phyloP scores from a whole-genome alignment of 75 land plant species.

The Picea sitchensis region DNA sequence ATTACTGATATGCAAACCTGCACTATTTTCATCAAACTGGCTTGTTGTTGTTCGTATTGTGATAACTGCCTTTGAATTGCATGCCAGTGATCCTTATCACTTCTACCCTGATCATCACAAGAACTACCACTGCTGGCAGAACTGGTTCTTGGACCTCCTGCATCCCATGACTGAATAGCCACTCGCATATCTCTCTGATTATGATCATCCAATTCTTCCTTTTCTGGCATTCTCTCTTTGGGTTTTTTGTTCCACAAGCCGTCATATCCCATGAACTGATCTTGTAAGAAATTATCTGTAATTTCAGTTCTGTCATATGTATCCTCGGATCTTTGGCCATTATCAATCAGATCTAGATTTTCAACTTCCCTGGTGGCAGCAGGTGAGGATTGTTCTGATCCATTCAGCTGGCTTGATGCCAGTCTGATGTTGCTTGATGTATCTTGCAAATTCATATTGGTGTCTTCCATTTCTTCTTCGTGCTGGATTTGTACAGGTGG shows the following conservation, averaged over 20 bases:
- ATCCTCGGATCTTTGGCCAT: conserved; percentile 12
- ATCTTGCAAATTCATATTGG: conserved; percentile 18
- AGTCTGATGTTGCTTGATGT: not conserved
- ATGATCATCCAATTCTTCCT: conserved; percentile 27
- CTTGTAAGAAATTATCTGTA: conserved; percentile 12
- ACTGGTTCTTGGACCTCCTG: conserved; percentile 15
- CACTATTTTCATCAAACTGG: conserved; percentile 81
- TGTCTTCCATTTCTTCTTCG: conserved; percentile 26
- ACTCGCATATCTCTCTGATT: conserved; percentile 40
- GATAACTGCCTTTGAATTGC: conserved; percentile 78
- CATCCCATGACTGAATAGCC: not conserved
- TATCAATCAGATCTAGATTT: not conserved
- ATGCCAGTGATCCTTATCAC: conserved; percentile 59
- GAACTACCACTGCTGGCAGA: conserved; percentile 38
- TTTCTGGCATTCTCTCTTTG: conserved; percentile 17
- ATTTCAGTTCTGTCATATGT: conserved; percentile 8
- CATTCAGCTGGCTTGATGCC: not conserved
- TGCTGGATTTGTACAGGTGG: conserved; percentile 35
- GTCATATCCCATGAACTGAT: conserved; percentile 20
- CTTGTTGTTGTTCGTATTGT: conserved; percentile 79
- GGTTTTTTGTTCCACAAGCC: conserved; percentile 21
- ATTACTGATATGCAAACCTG: conserved; percentile 46
- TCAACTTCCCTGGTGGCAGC: not conserved
- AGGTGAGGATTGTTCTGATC: not conserved
- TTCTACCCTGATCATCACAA: conserved; percentile 37